A percentile compares a stretch with the other conserved stretches of the same genome.
Conservation (phyloP, 2,329 filamentous ascomycete species). For the Trichoderma semiorbis region DNA sequence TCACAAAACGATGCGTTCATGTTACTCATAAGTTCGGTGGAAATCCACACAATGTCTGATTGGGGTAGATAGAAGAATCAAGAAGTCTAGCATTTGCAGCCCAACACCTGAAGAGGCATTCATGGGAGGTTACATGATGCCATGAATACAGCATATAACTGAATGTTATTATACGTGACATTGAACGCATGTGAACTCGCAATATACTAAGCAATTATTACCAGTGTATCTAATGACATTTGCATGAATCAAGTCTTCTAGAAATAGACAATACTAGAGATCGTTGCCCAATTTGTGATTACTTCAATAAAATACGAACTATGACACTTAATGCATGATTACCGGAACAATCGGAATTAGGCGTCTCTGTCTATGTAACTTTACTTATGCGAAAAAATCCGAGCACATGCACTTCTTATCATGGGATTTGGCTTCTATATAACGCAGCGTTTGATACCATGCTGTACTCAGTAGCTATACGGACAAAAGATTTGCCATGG, state of each 20-base stretch:
- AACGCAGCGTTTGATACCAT: no score
- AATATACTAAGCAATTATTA: no score
- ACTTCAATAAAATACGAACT: neutral
- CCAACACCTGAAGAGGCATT: neutral
- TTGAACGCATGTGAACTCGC: no score
- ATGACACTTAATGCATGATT: neutral
- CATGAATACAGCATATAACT: neutral
- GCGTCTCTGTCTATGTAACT: no score
- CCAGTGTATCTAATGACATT: no score
- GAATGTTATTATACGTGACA: no score
- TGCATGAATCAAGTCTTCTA: neutral
- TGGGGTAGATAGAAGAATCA: neutral
- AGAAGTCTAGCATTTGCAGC: neutral
- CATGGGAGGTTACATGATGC: neutral
- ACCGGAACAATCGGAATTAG: neutral
- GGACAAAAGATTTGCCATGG: neutral
- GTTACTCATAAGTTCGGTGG: neutral
- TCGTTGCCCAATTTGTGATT: neutral
- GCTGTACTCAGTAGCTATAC: no score
- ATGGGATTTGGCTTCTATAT: no score
- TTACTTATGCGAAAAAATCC: no score
- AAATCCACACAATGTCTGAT: neutral
- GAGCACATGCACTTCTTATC: no score
- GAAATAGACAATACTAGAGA: neutral
- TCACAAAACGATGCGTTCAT: neutral